Conservation (phyloP, 768 basidiomycete species). For the Mycena indigotica region DNA sequence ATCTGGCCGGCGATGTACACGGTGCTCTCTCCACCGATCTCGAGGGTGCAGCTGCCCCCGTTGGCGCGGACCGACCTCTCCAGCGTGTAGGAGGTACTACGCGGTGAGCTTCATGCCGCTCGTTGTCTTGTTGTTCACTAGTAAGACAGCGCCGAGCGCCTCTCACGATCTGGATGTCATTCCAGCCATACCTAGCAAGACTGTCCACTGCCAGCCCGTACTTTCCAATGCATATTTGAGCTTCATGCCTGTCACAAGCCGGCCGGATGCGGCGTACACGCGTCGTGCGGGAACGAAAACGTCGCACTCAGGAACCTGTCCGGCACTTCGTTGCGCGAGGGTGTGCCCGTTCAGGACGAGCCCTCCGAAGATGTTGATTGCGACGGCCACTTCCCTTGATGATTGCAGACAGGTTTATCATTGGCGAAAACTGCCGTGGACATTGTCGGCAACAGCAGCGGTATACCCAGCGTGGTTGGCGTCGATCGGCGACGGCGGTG, state of each 20-base stretch:
- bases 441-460: too few species aligned
- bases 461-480: too few species aligned
- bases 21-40: background rate
- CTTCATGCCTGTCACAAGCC: background rate
- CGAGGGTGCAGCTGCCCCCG: background rate
- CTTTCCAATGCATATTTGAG: background rate
- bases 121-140: background rate
- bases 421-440: too few species aligned
- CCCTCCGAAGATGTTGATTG: too few species aligned
- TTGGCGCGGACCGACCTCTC: background rate
- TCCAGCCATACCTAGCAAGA: background rate
- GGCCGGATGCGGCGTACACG: background rate
- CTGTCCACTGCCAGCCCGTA: background rate
- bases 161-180: background rate
- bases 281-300: background rate
- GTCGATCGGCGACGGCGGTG: too few species aligned
- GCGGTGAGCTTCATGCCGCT: background rate
- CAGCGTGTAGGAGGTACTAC: background rate
- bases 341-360: too few species aligned
- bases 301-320: background rate
- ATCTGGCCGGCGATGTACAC: background rate
- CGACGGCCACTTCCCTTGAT: too few species aligned
- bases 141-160: background rate
- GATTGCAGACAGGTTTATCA: too few species aligned
- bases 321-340: background rate